Evolutionary conservation across 495 filamentous ascomycete genomes (phyloP), one percentile per base, ranked within the genome.

Genomic region (Saxophila tyrrhenica): DNA sequence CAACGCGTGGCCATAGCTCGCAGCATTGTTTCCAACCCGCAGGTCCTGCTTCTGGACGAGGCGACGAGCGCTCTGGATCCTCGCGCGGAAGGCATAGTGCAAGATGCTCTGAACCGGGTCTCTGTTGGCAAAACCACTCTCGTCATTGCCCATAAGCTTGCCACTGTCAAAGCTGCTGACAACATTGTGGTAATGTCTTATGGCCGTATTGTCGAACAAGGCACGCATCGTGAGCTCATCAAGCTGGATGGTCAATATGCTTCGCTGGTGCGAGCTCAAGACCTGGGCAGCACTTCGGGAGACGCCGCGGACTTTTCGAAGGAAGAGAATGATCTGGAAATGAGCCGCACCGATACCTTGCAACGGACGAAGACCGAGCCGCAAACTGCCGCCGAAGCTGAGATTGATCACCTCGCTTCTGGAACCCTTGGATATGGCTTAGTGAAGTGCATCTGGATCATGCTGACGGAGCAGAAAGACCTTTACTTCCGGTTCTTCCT

Each of bases 1-100:
- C 64, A 67, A 52, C 51, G 64, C 20, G 39, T 67, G 24, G 57
- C 64, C 15, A 67, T 67, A 39, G 65, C 65, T 39, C 42, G 65
- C 11, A 58, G 54, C 51, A 65, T 67, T 56, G 56, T 65, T 22
- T 50, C 49, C 10, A 46, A 64, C 46, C 64, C 65, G 23, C 50
- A 48, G 25, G 53, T 67, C 29, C 44, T 67, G 25, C 51, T 67
- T 15, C 54, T 65, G 10, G 65, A 67, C 47, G 65, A 67, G 56
- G 65, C 65, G 16, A 67, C 65, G 11, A 55, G 48, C 35, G 65
- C 65, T 2, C 58, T 67, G 9, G 65, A 67, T 49, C 48, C 56
- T 20, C 51, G 59, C 1, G 51, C 61, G n/a, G 65, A 67, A 48
- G 20, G 50, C 21, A 47, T 60, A 29, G 60, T 67, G 16, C 65